Evolutionary conservation across 2,329 filamentous ascomycete species (phyloP).

Genomic region (Zasmidium cellare): DNA sequence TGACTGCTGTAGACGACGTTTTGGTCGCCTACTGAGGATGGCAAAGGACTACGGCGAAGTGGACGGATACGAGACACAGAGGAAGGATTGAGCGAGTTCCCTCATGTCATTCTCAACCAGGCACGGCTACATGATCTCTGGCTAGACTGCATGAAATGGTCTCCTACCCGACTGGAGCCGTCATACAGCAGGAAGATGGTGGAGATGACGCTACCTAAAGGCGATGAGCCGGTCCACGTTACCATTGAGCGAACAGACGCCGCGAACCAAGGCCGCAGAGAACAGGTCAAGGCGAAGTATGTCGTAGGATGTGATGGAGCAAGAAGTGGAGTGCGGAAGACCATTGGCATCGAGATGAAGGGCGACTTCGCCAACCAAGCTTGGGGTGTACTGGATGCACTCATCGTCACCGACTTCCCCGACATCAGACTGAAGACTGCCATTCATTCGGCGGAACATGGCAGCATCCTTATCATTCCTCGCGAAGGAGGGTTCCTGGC

Average conservation of each 20-base stretch:
- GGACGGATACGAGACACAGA: conserved; percentile 65
- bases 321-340: conserved; percentile 31
- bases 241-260: conserved; percentile 40
- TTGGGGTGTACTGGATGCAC: conserved; percentile 38
- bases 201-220: conserved; percentile 25
- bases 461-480: conserved; percentile 79
- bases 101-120: conserved; percentile 69
- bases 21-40: conserved; percentile 62
- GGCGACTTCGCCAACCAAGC: conserved; percentile 38
- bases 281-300: conserved; percentile 34
- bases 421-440: conserved; percentile 54
- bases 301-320: conserved; percentile 39
- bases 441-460: conserved; percentile 63
- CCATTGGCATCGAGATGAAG: conserved; percentile 35
- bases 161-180: conserved; percentile 32
- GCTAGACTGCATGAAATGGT: conserved; percentile 36
- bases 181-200: conserved; percentile 29
- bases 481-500: conserved; percentile 36
- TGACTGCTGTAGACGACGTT: conserved; percentile 50
- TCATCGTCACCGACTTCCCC: conserved; percentile 36
- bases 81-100: conserved; percentile 62
- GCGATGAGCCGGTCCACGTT: conserved; percentile 55
- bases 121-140: conserved; percentile 63
- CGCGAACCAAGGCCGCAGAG: conserved; percentile 31
- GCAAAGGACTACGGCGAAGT: conserved; percentile 54